Conservation (phyloP, 768 basidiomycete species). For the Tulasnella sp. region DNA sequence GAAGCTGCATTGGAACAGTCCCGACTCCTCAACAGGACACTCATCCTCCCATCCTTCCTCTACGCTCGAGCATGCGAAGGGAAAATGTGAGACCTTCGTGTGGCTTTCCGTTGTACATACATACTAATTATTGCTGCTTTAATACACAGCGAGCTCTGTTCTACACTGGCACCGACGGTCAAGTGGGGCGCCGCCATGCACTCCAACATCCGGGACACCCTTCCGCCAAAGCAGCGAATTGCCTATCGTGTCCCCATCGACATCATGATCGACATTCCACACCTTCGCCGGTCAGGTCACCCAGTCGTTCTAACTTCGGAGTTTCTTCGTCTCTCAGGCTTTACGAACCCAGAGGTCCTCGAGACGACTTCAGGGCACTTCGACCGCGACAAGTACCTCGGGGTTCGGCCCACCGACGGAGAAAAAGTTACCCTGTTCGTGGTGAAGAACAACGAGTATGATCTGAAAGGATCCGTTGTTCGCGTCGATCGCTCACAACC, state of each 20-base stretch:
- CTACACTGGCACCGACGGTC: slow-evolving; percentile 33
- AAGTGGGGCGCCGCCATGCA: slow-evolving; percentile 35
- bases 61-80: slow-evolving; percentile 38
- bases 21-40: slow-evolving; percentile 32
- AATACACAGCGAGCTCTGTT: slow-evolving; percentile 25
- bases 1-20: slow-evolving; percentile 36
- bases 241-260: slow-evolving; percentile 21
- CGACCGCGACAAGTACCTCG: slow-evolving; percentile 28
- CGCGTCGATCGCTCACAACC: slow-evolving; percentile 29
- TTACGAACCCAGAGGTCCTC: slow-evolving; percentile 22
- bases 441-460: slow-evolving; percentile 34
- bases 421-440: slow-evolving; percentile 23
- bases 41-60: slow-evolving; percentile 34
- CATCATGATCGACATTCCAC: slow-evolving; percentile 34
- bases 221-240: slow-evolving; percentile 25
- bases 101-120: neutral
- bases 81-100: slow-evolving; percentile 22
- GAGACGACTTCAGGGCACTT: slow-evolving; percentile 33
- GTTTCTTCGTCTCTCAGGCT: slow-evolving; percentile 33
- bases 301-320: slow-evolving; percentile 31
- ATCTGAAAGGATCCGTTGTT: slow-evolving; percentile 25
- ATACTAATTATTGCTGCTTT: neutral
- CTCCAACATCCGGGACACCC: slow-evolving; percentile 30
- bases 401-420: neutral
- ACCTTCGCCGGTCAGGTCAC: slow-evolving; percentile 28